Evolutionary conservation across 1,284 basidiomycete species (phyloP).

Genomic region (Malassezia globosa): DNA sequence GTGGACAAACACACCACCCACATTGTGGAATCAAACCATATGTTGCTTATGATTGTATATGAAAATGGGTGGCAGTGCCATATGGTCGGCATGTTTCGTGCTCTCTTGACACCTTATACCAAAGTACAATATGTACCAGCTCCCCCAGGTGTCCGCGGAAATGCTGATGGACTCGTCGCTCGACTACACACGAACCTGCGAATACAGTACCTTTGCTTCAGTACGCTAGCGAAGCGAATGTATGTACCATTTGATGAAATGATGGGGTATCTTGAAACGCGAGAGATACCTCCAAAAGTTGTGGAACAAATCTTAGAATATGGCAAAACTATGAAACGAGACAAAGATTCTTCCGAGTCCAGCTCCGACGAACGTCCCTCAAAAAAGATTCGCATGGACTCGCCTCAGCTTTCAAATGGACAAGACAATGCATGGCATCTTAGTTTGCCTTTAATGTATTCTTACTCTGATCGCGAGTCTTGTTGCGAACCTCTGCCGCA

Average conservation of each 20-base stretch:
- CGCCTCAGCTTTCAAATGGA: no score
- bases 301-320: slow-evolving; percentile 10
- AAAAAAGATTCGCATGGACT: no score
- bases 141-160: neutral
- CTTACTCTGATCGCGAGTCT: no score
- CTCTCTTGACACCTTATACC: slow-evolving; percentile 8
- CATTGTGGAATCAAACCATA: slow-evolving; percentile 15
- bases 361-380: neutral
- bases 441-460: no score
- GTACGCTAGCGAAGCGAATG: slow-evolving; percentile 1
- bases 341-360: neutral
- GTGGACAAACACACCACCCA: slow-evolving; percentile 8
- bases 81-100: slow-evolving; percentile 12
- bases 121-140: slow-evolving; percentile 4
- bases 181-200: slow-evolving; percentile 13
- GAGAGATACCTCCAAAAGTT: slow-evolving; percentile 1
- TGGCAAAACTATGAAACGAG: slow-evolving; percentile 7
- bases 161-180: neutral
- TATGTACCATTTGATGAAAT: slow-evolving; percentile 3
- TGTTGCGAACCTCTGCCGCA: no score
- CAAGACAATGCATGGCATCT: no score
- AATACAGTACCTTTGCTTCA: slow-evolving; percentile 11
- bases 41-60: slow-evolving; percentile 10
- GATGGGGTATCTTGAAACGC: neutral
- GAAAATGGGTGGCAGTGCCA: slow-evolving; percentile 21